These are phyloP conservation scores for Borealophlyctis nickersoniae DNA, from an alignment of 192 early-diverging fungal genomes.

Conservation along the genomic window DNA sequence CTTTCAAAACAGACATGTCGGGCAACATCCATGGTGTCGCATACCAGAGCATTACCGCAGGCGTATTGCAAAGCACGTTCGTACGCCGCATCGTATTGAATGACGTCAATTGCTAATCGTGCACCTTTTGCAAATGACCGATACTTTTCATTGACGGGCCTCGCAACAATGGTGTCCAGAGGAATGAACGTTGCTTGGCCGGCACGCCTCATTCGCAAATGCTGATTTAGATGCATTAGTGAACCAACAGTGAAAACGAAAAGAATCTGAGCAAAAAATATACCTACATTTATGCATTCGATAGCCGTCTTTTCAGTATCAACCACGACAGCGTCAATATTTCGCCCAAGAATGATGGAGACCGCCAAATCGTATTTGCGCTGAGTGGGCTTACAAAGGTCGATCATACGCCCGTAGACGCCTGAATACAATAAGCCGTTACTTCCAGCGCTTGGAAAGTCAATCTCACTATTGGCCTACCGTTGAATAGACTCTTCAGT, in stretches of 20 bases:
- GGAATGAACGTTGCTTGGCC: conserved; percentile 95
- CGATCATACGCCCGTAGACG: conserved; percentile 83
- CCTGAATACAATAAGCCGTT: conserved; percentile 23
- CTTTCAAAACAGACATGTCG: conserved; percentile 81
- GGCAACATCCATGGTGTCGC: conserved; percentile 83
- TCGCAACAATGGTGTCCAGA: conserved; percentile 72
- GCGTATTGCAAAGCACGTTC: conserved; percentile 86
- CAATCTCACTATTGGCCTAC: conserved; percentile 22
- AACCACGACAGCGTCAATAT: conserved; percentile 94
- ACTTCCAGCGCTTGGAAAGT: conserved; percentile 2
- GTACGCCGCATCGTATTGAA: conserved; percentile 70
- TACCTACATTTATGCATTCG: conserved; percentile 84
- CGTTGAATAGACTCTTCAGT: conserved; percentile 82
- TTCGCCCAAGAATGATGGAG: conserved; percentile 81
- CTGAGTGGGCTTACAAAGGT: conserved; percentile 91
- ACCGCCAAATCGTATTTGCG: conserved; percentile 86
- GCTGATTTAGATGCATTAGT: background rate
- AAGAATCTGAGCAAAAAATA: too few relatives aligned
- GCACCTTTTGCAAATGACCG: conserved; percentile 77
- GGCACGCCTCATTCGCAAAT: conserved; percentile 80
- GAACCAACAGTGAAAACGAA: background rate
- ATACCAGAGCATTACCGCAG: conserved; percentile 89
- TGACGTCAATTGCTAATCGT: conserved; percentile 88
- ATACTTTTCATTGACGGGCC: conserved; percentile 76
- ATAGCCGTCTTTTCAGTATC: conserved; percentile 88